Conservation (phyloP, 176 grass and related monocot genomes). For the Lolium perenne region DNA sequence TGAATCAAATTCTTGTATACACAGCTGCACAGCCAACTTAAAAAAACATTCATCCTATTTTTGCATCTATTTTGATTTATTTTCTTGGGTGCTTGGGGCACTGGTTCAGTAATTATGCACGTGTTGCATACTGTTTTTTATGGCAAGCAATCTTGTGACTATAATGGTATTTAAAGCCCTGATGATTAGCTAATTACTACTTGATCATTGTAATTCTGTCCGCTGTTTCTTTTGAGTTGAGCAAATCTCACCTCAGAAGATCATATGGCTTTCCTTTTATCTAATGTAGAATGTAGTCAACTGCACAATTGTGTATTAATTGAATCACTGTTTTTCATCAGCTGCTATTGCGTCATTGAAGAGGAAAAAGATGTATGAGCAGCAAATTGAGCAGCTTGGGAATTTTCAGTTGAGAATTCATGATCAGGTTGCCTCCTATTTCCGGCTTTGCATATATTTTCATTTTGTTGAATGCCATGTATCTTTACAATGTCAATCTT, state of each 20-base stretch:
- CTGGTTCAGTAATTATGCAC: constrained; percentile 17
- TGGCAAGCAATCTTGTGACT: not conserved
- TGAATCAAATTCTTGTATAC: not conserved
- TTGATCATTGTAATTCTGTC: constrained; percentile 1
- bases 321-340: constrained; percentile 33
- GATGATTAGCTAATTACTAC: not conserved
- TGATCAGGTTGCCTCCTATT: constrained; percentile 62
- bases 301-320: not conserved
- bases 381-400: constrained; percentile 81
- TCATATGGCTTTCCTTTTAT: not conserved
- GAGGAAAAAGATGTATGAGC: constrained; percentile 81
- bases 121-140: not conserved
- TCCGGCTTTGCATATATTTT: not conserved
- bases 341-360: constrained; percentile 81
- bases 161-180: not conserved
- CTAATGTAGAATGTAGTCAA: not conserved
- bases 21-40: not conserved
- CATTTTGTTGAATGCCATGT: not conserved
- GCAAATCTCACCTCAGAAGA: not conserved
- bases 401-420: constrained; percentile 88
- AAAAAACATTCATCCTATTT: not conserved
- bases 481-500: not conserved
- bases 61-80: not conserved
- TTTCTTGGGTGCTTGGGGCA: not conserved
- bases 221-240: not conserved